A percentile compares a stretch with the other conserved stretches of the same genome.
phyloP scores from a whole-genome alignment of 2,329 filamentous ascomycete species.

The Macrophomina phaseolina region DNA sequence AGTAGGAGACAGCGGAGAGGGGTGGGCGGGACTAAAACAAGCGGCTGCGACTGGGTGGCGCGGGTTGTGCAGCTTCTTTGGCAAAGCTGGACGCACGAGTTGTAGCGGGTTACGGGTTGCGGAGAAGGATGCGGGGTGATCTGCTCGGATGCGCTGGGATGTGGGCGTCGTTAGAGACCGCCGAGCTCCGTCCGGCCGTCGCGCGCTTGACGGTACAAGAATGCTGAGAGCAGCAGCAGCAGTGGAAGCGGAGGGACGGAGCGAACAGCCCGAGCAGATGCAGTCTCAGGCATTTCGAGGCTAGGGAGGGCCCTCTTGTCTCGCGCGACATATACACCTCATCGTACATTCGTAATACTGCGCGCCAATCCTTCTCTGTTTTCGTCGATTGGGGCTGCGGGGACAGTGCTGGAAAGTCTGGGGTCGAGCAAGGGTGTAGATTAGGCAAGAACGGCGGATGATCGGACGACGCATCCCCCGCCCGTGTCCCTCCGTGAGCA shows the following conservation, averaged over 20 bases:
- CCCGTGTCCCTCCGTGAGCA: constrained; percentile 10
- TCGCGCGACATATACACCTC: not conserved
- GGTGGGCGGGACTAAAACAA: not conserved
- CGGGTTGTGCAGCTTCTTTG: not conserved
- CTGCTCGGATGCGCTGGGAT: not conserved
- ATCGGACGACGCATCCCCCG: constrained; percentile 6
- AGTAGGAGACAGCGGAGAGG: not conserved
- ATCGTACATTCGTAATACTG: constrained; percentile 3
- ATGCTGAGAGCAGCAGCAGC: not conserved
- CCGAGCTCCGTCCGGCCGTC: no score
- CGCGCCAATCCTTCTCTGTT: constrained; percentile 4
- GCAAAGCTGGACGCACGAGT: not conserved
- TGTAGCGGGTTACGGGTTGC: constrained; percentile 11
- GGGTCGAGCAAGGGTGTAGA: constrained; percentile 12
- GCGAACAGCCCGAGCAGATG: not conserved
- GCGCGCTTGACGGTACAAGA: not conserved
- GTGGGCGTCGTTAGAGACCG: not conserved
- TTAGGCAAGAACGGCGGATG: constrained; percentile 17
- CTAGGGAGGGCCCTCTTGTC: not conserved
- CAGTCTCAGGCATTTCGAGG: not conserved
- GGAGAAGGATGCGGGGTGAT: constrained; percentile 20
- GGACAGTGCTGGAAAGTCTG: constrained; percentile 10
- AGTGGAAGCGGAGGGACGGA: not conserved
- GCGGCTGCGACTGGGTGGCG: not conserved
- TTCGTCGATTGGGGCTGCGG: not conserved